A percentile compares a stretch with the other conserved stretches of the same genome.
Conservation (phyloP, 768 basidiomycete species). For the Suillus alpinus region DNA sequence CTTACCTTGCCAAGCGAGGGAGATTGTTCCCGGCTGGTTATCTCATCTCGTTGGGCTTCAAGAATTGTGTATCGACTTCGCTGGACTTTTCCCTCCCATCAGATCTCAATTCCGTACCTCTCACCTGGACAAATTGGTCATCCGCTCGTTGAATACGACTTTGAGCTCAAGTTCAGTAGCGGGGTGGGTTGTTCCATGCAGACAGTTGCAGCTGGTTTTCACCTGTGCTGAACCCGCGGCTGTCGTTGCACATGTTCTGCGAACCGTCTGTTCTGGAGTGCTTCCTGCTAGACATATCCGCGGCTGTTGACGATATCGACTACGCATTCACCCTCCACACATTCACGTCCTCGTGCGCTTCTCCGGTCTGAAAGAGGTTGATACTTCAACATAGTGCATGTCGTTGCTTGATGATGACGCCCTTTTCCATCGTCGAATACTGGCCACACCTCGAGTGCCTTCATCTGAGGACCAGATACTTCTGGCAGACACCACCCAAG, state of each 20-base stretch:
- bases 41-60: background rate
- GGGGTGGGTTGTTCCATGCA: background rate
- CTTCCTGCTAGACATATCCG: background rate
- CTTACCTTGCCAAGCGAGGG: background rate
- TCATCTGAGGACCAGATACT: too few species aligned
- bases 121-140: background rate
- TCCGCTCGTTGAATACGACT: background rate
- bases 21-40: background rate
- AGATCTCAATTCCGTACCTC: background rate
- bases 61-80: background rate
- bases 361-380: too few species aligned
- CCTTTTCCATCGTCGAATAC: too few species aligned
- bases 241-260: background rate
- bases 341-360: background rate
- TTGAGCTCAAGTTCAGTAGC: background rate
- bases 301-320: background rate
- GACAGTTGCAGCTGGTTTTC: background rate
- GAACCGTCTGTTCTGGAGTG: background rate
- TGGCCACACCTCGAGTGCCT: too few species aligned
- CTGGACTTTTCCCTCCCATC: background rate
- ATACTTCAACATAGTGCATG: too few species aligned
- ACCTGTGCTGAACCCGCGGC: background rate
- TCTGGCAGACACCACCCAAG: too few species aligned
- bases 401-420: too few species aligned
- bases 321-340: background rate